A percentile compares a stretch with the other conserved stretches of the same genome.
These are phyloP conservation scores for Pseudozyma thailandica DNA, from an alignment of 1,284 basidiomycete species.

Conservation along the genomic window DNA sequence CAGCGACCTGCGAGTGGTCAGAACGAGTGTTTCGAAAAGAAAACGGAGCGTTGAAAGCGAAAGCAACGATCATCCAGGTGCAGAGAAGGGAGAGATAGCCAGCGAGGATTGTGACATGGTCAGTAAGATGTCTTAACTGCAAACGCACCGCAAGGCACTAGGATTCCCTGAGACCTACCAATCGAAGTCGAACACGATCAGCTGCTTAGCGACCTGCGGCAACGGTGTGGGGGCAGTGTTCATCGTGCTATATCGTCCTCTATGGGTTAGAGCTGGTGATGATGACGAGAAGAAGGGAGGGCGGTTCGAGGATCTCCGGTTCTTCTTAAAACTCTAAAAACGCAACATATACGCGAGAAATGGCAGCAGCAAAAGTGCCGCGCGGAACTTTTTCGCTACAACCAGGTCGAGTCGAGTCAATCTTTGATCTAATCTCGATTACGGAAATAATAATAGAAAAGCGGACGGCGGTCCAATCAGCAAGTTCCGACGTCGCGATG, in stretches of 20 bases:
- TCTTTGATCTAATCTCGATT: slow-evolving; percentile 2
- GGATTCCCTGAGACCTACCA: slow-evolving; percentile 74
- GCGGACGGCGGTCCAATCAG: background rate
- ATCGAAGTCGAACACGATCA: slow-evolving; percentile 96
- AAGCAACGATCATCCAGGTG: no score
- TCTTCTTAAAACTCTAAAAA: background rate
- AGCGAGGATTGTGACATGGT: no score
- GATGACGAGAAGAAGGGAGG: background rate
- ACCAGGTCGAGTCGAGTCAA: background rate
- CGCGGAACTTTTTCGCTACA: background rate
- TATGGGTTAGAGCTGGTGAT: background rate
- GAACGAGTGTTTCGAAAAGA: no score
- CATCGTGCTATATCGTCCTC: slow-evolving; percentile 2
- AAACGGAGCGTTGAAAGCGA: no score
- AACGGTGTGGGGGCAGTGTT: slow-evolving; percentile 50
- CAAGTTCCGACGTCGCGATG: background rate
- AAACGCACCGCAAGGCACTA: background rate
- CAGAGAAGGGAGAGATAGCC: no score
- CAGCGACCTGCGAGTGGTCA: slow-evolving; percentile 49
- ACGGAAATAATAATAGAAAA: background rate
- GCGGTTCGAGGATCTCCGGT: background rate
- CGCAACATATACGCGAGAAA: background rate
- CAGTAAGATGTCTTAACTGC: background rate
- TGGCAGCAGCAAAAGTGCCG: background rate
- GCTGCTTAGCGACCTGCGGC: slow-evolving; percentile 71